Percentiles rank a stretch among this genome's conserved stretches.
Conservation (phyloP, 768 basidiomycete genomes). For the Auriscalpium microsporum region DNA sequence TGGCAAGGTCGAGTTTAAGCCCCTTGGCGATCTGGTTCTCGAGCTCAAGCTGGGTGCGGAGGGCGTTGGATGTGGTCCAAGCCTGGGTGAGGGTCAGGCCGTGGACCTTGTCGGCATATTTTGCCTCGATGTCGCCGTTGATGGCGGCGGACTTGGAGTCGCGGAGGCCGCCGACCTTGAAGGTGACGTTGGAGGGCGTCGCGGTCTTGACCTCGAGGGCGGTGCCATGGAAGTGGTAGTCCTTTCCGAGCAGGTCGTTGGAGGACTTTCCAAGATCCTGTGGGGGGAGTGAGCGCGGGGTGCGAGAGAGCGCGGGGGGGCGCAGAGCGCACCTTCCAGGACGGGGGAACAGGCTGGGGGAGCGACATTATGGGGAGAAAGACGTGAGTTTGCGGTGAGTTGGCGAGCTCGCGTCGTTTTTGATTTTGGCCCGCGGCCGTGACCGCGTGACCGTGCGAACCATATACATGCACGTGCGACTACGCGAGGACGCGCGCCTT, state of each 20-base stretch:
- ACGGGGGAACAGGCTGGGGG: conserved; percentile 93
- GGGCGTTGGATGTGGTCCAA: conserved; percentile 92
- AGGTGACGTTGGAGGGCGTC: conserved; percentile 82
- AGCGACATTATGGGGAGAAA: conserved; percentile 53
- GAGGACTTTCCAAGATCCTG: conserved; percentile 97
- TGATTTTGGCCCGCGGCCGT: too few species aligned
- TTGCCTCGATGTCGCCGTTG: conserved; percentile 89
- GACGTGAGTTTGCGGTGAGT: not conserved
- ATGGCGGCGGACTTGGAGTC: conserved; percentile 70
- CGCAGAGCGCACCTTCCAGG: conserved; percentile 73
- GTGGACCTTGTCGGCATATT: conserved; percentile 85
- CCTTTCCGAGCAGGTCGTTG: conserved; percentile 87
- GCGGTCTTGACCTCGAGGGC: conserved; percentile 82
- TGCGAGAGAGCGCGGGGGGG: not conserved
- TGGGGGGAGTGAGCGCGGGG: conserved; percentile 2
- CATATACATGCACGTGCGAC: too few species aligned
- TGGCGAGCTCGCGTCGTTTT: not conserved
- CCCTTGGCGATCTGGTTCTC: conserved; percentile 97
- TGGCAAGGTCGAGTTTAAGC: conserved; percentile 87
- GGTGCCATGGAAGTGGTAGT: conserved; percentile 74
- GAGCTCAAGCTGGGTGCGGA: conserved; percentile 87
- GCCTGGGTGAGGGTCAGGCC: conserved; percentile 91
- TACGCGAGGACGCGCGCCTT: not conserved
- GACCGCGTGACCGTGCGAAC: too few species aligned
- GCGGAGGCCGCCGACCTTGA: conserved; percentile 85